Evolutionary conservation across 2,329 filamentous ascomycete genomes (phyloP), one percentile per base, ranked within the genome.

Genomic region (Apiospora koreana): DNA sequence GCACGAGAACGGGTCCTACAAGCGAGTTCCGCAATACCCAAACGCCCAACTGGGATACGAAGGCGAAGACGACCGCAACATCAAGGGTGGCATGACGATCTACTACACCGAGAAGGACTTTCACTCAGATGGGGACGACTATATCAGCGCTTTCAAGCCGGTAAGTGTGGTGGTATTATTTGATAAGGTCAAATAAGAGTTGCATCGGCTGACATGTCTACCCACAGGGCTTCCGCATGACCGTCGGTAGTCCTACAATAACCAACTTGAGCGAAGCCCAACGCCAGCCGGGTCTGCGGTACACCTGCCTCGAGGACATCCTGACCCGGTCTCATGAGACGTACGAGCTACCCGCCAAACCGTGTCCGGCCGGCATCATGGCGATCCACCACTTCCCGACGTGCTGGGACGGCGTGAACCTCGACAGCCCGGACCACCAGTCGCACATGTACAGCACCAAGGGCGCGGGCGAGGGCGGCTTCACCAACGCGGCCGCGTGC

Each of bases 341-440:
- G 2, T 75, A 79, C 38, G 78, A 80, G 58, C 82, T 85, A 74
- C 83, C 83, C 2, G 78, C 76, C 0, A 74, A 76, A 68, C 79
- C 78, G 1, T 84, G 83, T 72, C 75, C 74, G 3, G 80, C 79
- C 7, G 82, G 83, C 38, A 83, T 84, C 72, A 83, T 83, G 80
- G 80, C 81, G 0, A 79, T 81, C 45, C 77, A 82, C 69, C 80
- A 82, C 69, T 84, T 84, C 74, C 79, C 79, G 8, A 76, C 80
- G 76, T 91, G 89, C 81, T 91, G 89, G 89, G 84, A 92, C 71
- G 89, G 89, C 43, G 80, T 81, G 58, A 84, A 89, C 72, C 75
- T 88, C 25, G 88, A 91, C 76, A 83, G 83, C 12, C 68, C 81
- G 0, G 82, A 89, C 77, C 88, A 91, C 78, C 85, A 84, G 74